Base-by-base conservation (phyloP, 805 yeast species). In the Zygotorulaspora florentina region DNA sequence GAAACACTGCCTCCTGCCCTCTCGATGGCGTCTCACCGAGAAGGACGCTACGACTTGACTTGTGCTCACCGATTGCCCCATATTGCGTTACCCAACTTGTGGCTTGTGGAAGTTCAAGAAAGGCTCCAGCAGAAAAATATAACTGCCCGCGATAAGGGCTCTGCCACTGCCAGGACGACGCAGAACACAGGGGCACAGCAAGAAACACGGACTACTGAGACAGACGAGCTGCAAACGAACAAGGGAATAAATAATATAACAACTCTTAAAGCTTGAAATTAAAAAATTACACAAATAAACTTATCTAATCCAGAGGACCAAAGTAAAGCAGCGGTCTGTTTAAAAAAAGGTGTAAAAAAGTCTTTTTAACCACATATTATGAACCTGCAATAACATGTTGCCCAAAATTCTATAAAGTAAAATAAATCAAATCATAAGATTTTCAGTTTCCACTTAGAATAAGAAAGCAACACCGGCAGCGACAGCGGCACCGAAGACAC, bases 401-500 rank as follows among this genome's bases (percentile, higher is more conserved):
- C 36, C 36, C 16, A 16, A 13, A 13, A 33, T 33, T 33, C 36
- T 33, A 33, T 33, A 33, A 33, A 33, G 20, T 13, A n/a, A 13
- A n/a, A 33, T n/a, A 13, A 33, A 33, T 13, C 16, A n/a, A n/a
- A n/a, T 33, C 18, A 5, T 17, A 6, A 33, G 16, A n/a, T n/a
- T 17, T 13, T 17, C n/a, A 33, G 11, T 23, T 20, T 16, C 16
- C 38, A 50, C 64, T 68, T 70, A 71, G 68, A 71, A 69, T 62
- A 70, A 66, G 70, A 70, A 69, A 61, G 73, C 75, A 52, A 83
- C 81, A 77, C 87, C 90, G 64, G 89, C 90, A 57, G 89, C 90
- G 58, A 85, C 86, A 66, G 83, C 87, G 61, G 86, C 89, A 78
- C 88, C 90, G 62, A 83, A 72, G 65, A 81, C 79, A 72, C 85